Percentiles rank a stretch among this genome's conserved stretches.
Conservation (phyloP, 169 alveolate genomes). For the Theileria sp. region DNA sequence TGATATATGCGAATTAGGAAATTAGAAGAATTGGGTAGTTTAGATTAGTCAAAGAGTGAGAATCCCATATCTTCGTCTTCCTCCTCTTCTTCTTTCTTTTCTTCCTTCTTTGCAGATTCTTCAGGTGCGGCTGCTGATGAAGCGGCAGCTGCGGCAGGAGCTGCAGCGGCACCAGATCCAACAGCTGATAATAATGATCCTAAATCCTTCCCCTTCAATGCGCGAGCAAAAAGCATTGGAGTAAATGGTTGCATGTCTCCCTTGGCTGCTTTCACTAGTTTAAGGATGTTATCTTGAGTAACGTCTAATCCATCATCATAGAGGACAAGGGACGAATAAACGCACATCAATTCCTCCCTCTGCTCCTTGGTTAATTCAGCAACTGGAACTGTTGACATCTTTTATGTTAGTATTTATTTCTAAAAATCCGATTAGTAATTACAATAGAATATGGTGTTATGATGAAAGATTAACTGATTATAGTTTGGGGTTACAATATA, state of each 20-base stretch:
- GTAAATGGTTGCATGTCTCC: conserved; percentile 89
- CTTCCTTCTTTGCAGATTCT: conserved; percentile 51
- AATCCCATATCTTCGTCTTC: conserved; percentile 72
- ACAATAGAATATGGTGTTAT: background rate
- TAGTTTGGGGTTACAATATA: background rate
- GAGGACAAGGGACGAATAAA: conserved; percentile 90
- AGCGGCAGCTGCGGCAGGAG: conserved; percentile 48
- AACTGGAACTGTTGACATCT: conserved; percentile 71
- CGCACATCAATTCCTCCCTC: conserved; percentile 91
- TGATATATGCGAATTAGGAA: background rate
- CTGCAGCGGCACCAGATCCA: conserved; percentile 58
- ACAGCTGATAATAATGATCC: conserved; percentile 58
- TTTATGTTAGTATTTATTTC: background rate
- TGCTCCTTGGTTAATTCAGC: conserved; percentile 79
- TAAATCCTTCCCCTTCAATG: conserved; percentile 84
- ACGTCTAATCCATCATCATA: conserved; percentile 90
- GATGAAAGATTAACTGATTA: background rate
- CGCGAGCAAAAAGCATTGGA: conserved; percentile 91
- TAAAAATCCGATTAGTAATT: background rate
- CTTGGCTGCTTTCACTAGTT: conserved; percentile 87
- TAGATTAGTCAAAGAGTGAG: conserved; percentile 67
- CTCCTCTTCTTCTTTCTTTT: conserved; percentile 51
- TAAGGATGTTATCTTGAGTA: conserved; percentile 86
- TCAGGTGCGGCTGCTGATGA: conserved; percentile 61
- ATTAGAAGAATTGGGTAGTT: conserved; percentile 2